Evolutionary conservation across 2,329 filamentous ascomycete species (phyloP).

Genomic region (Fusarium papillatum): DNA sequence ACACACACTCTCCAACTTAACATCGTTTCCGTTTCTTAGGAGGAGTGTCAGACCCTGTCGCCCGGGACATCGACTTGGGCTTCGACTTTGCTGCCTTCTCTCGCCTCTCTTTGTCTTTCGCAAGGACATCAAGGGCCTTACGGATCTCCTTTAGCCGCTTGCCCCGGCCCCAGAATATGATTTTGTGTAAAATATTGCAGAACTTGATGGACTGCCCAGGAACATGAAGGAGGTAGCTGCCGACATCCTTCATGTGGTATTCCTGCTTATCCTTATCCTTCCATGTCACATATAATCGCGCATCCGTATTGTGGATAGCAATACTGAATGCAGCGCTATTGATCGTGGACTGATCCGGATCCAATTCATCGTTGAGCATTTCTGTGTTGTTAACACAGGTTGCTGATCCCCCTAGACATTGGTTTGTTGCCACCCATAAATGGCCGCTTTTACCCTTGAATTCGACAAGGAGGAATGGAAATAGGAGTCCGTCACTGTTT

Average conservation of each 20-base stretch:
- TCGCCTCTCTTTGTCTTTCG: background rate
- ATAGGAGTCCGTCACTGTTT: background rate
- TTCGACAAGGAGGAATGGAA: constrained; percentile 30
- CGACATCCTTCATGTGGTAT: constrained; percentile 46
- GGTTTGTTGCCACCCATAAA: constrained; percentile 52
- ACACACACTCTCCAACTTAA: background rate
- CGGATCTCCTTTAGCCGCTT: constrained; percentile 43
- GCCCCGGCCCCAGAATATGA: constrained; percentile 51
- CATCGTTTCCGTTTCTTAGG: background rate
- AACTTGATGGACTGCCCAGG: constrained; percentile 46
- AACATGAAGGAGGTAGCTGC: constrained; percentile 46
- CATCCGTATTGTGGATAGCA: constrained; percentile 38
- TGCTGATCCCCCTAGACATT: constrained; percentile 50
- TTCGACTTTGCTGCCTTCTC: background rate
- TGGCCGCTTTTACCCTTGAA: constrained; percentile 44
- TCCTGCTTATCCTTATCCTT: constrained; percentile 45
- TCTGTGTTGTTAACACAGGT: constrained; percentile 50
- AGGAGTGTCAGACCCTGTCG: background rate
- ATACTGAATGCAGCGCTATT: constrained; percentile 15
- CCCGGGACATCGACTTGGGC: too few relatives aligned
- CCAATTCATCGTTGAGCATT: constrained; percentile 43
- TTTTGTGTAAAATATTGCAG: constrained; percentile 48
- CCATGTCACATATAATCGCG: constrained; percentile 52
- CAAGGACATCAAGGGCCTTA: background rate
- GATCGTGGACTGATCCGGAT: constrained; percentile 41